Evolutionary conservation across 1,284 basidiomycete genomes (phyloP).

Genomic region (Singerocomus rubriflavus): DNA sequence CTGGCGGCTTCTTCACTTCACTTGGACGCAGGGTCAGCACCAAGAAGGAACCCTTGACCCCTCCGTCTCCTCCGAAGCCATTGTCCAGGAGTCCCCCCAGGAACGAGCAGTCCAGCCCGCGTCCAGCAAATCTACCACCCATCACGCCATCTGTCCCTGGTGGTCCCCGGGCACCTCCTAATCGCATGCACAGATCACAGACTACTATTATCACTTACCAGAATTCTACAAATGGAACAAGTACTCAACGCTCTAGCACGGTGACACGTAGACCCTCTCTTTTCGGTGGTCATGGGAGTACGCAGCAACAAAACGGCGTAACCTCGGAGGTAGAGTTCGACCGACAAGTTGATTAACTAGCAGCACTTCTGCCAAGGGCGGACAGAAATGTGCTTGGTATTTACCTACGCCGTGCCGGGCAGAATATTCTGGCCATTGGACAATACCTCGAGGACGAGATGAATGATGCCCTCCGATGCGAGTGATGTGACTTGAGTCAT

Average conservation of each 20-base stretch:
- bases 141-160: conserved; percentile 59
- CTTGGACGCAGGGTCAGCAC: conserved; percentile 70
- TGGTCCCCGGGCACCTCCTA: conserved; percentile 71
- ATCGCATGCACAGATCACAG: conserved; percentile 59
- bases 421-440: conserved; percentile 81
- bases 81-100: conserved; percentile 44
- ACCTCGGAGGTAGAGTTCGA: conserved; percentile 45
- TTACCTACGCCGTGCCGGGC: conserved; percentile 71
- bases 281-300: conserved; percentile 31
- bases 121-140: conserved; percentile 38
- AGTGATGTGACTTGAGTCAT: conserved; percentile 25
- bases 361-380: conserved; percentile 73
- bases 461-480: conserved; percentile 57
- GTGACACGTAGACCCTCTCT: conserved; percentile 52
- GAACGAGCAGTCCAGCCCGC: conserved; percentile 32
- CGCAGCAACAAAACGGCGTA: conserved; percentile 3
- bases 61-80: conserved; percentile 36
- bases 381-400: conserved; percentile 65
- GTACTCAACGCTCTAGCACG: conserved; percentile 41
- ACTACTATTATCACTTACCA: conserved; percentile 53
- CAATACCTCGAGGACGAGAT: conserved; percentile 87
- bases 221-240: conserved; percentile 32
- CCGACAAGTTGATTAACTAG: conserved; percentile 68
- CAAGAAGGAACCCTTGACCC: conserved; percentile 34
- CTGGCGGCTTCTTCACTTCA: conserved; percentile 68